Evolutionary conservation across 768 basidiomycete genomes (phyloP), one percentile per base, ranked within the genome.

Genomic region (Hypholoma sublateritium): DNA sequence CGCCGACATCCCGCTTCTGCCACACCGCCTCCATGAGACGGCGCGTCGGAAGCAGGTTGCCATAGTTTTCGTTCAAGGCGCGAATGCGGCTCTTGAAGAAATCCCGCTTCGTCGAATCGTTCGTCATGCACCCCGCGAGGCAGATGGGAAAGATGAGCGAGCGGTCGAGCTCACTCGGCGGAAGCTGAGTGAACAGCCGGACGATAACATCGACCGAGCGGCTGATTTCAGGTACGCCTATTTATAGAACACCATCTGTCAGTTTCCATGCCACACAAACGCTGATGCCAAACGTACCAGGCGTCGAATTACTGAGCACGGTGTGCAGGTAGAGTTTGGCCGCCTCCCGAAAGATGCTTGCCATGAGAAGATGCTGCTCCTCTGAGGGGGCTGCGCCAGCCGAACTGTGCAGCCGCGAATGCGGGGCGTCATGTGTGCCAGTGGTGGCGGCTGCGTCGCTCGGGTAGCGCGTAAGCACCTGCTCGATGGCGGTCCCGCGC

Each of bases 201-300:
- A 83, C 73, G 47, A 90, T 79, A 42, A 65, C 68, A 24, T 81
- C 80, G 28, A 88, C 83, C 8, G 81, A 83, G 39, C 75, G 71
- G 53, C 68, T 73, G 61, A 93, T 89, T 69, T 92, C 90, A 48
- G 85, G 80, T 22, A 91, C 86, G 64, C 84, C 89, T 89, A 69
- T 53, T 53, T 42, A 22, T 53, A 36, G 50, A 51, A 56, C 25
- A 36, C 41, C 14, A 36, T 39, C 13, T 35, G 49, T 44, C 44
- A 48, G 11, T 32, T 48, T 17, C 47, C 47, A 37, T 17, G 21
- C 46, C 46, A 19, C 25, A 32, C 42, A n/a, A 42, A 44, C 47
- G 36, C 56, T 50, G 28, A 32, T 4, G 22, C 12, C 28, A 39
- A 45, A 68, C 80, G 64, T 72, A 90, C 89, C 86, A 65, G 89